Base-by-base conservation (phyloP, 2,329 filamentous ascomycete species). In the Xylariaceae sp. region DNA sequence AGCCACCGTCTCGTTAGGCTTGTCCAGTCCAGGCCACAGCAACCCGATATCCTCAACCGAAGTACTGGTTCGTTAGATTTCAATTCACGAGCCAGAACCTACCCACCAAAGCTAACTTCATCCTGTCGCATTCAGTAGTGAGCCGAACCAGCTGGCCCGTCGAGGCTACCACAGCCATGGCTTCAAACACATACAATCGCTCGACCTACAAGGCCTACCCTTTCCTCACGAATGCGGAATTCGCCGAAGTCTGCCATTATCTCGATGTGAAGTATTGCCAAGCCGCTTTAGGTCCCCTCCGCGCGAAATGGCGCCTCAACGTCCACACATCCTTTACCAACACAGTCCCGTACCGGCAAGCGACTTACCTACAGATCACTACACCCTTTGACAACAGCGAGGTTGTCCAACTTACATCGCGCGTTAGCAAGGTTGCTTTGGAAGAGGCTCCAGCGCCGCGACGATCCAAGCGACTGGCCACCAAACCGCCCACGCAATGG, bases 211-310 rank as follows among this genome's bases (percentile, higher is more conserved):
- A 69, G 54, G 71, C 76, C 47, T 89, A 85, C 65, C 86, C 86
- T 6, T 80, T 79, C 54, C 76, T 89, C 26, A 79, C 71, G 10
- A 64, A 71, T 10, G 76, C 81, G 39, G 85, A 89, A 65, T 89
- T 89, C 59, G 71, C 80, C 49, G 77, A 83, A 64, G 80, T 78
- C 51, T 89, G 86, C 68, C 80, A 85, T 61, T 74, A 80, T 51
- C 74, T 86, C 19, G 83, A 86, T 58, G 73, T 77, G 36, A 75
- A 69, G 57, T 86, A 86, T 67, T 75, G 79, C 53, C 79, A 75
- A 65, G 82, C 79, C 50, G 82, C 72, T 32, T 72, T 85, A 2
- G 84, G 81, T 2, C 73, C 76, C 6, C 63, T 79, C 36, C 76
- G 81, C 52, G 73, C 71, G 57, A 72, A 73, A 54, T 84, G 81